Base-by-base conservation (phyloP, 352 stramenopile genomes). In the Phytophthora fragariaefolia region DNA sequence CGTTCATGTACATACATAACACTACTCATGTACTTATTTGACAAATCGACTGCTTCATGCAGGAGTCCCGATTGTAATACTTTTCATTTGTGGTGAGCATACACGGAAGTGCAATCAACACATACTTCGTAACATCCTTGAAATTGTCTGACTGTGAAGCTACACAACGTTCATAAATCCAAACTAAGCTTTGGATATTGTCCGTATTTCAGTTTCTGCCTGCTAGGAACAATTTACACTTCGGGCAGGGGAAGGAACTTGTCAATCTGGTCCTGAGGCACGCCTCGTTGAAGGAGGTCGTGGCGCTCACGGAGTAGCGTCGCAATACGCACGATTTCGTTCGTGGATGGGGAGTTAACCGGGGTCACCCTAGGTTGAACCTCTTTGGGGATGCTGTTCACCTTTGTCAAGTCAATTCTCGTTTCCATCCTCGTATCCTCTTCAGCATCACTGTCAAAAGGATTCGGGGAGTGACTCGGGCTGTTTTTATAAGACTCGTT, bases 281-380 rank as follows among this genome's bases (percentile, higher is more conserved):
- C 66, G 50, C 66, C 66, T 43, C 66, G 52, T 38, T 73, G 66
- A 69, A 61, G 66, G 22, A 73, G 66, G 62, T 73, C 66, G 46
- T 73, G 66, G 30, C 66, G 59, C 42, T 73, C 66, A 40, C 66
- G 66, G n/a, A 73, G 66, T 42, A 73, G 64, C 4, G 66, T 73
- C 26, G 66, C 66, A 26, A 73, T 69, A 18, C 66, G 66, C 20
- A 73, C 59, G 23, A 73, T 73, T 58, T 73, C 66, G 13, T 20
- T 73, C 40, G 66, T 69, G 8, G 66, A 73, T 38, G 49, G 59
- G 23, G 66, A 69, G n/a, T 46, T 46, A 8, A 46, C 38, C 2
- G 38, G 38, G 23, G 38, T 7, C 0, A 24, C n/a, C n/a, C 23
- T 46, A 17, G 38, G 7, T 23, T 46, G 38, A 17, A 46, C 17